phyloP scores from a whole-genome alignment of 768 basidiomycete species.

The Lentinula boryana region DNA sequence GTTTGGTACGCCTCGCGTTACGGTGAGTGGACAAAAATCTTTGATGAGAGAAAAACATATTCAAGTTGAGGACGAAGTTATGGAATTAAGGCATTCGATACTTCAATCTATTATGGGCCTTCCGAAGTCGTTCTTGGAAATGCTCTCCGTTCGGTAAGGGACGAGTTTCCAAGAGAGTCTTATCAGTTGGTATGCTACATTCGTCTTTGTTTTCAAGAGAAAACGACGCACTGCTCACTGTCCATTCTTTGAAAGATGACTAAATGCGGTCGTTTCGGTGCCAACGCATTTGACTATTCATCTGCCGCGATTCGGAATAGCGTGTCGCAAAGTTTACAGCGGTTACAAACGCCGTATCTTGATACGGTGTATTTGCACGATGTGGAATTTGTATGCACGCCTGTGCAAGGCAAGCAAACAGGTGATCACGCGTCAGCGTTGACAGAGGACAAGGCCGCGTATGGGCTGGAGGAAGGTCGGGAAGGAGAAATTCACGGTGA shows the following conservation, averaged over 20 bases:
- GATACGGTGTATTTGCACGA: slow-evolving; percentile 84
- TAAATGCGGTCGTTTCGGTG: slow-evolving; percentile 79
- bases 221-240: background rate
- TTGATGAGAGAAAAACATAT: background rate
- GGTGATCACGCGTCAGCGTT: slow-evolving; percentile 59
- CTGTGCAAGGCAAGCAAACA: slow-evolving; percentile 38
- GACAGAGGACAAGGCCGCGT: slow-evolving; percentile 43
- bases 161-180: slow-evolving; percentile 71
- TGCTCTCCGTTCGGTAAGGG: slow-evolving; percentile 48
- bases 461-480: slow-evolving; percentile 58
- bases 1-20: slow-evolving; percentile 68
- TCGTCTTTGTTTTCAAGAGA: background rate
- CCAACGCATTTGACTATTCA: slow-evolving; percentile 65
- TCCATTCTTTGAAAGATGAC: slow-evolving; percentile 50
- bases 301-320: slow-evolving; percentile 60
- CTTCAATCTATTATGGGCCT: slow-evolving; percentile 72
- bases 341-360: slow-evolving; percentile 71
- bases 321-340: slow-evolving; percentile 58
- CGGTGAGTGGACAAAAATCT: slow-evolving; percentile 40
- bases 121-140: slow-evolving; percentile 76
- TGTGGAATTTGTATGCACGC: slow-evolving; percentile 67
- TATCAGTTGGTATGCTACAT: slow-evolving; percentile 58
- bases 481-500: slow-evolving; percentile 54
- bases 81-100: slow-evolving; percentile 79
- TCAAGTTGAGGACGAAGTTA: slow-evolving; percentile 40